phyloP scores from a whole-genome alignment of 2,329 filamentous ascomycete genomes.

The Bretziella fagacearum region DNA sequence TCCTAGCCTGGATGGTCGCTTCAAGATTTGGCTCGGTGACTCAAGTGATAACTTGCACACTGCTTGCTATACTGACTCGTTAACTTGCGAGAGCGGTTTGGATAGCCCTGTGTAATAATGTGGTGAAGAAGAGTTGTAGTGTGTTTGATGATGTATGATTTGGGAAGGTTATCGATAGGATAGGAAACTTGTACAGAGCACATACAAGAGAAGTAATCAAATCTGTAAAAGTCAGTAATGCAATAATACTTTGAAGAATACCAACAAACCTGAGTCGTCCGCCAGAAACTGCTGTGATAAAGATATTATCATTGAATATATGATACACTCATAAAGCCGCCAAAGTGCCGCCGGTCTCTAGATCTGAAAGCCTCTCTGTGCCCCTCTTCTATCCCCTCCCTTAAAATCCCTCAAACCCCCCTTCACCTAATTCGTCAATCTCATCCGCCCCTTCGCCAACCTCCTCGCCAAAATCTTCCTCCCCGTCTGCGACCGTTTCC shows the following conservation, averaged over 20 bases:
- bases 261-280: background rate
- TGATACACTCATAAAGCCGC: constrained; percentile 10
- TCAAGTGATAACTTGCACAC: constrained; percentile 22
- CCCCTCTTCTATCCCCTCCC: too few relatives aligned
- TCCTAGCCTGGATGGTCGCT: constrained; percentile 23
- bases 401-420: background rate
- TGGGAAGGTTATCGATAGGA: background rate
- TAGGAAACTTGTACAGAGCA: background rate
- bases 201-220: background rate
- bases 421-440: constrained; percentile 10
- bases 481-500: constrained; percentile 33
- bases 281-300: background rate
- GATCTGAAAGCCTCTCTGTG: background rate
- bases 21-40: constrained; percentile 25
- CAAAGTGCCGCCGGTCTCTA: background rate
- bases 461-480: constrained; percentile 36
- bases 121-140: background rate
- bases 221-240: constrained; percentile 1
- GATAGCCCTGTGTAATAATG: constrained; percentile 11
- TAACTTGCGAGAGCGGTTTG: constrained; percentile 19
- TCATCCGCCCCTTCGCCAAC: constrained; percentile 32
- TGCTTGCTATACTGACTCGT: constrained; percentile 20
- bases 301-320: constrained; percentile 6
- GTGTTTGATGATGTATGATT: background rate
- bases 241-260: background rate